Base-by-base conservation (phyloP, 148 eudicot species). In the Rhododendron simsii region DNA sequence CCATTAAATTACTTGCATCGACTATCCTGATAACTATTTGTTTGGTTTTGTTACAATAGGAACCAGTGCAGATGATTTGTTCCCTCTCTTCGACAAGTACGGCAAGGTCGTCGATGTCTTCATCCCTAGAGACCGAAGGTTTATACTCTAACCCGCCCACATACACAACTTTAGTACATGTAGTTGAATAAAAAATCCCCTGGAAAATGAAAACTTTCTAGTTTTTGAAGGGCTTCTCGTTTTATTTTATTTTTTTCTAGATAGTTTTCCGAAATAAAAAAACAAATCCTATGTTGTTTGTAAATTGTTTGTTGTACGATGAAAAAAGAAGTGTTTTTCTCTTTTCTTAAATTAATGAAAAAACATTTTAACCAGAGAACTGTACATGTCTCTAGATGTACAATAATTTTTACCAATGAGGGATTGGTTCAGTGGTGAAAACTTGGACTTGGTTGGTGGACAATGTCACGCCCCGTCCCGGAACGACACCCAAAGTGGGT, bases 1-100 rank as follows among this genome's bases (percentile, higher is more conserved):
- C 69, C 69, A 21, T 78, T 50, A 7, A 1, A 7, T 79, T 39
- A 21, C 77, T 47, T 53, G 18, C 53, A 33, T 44, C 20, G 69
- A 63, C 16, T 16, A 83, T 33, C 1, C 16, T 55, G 21, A 57
- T 53, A n/a, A 63, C 23, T 63, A 8, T 8, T 20, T 57, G 18
- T n/a, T 35, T 28, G 16, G 48, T 82, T 7, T 35, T 35, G 59
- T 48, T 84, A 4, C 28, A 26, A n/a, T 88, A 92, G 96, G 95
- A 5, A 95, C 98, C 48, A 81, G 90, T 5, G 96, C 96, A 0
- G 98, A 93, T 88, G 98, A 95, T 85, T 86, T 93, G 83, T 91
- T 91, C 84, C 95, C 98, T 59, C 83, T 92, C 26, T 95, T 95
- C 89, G 95, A 93, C 26, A 89, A 92, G 50, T 94, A 94, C 28